phyloP scores from a whole-genome alignment of 2,329 filamentous ascomycete genomes.

The Ophiocordyceps camponoti-floridani region DNA sequence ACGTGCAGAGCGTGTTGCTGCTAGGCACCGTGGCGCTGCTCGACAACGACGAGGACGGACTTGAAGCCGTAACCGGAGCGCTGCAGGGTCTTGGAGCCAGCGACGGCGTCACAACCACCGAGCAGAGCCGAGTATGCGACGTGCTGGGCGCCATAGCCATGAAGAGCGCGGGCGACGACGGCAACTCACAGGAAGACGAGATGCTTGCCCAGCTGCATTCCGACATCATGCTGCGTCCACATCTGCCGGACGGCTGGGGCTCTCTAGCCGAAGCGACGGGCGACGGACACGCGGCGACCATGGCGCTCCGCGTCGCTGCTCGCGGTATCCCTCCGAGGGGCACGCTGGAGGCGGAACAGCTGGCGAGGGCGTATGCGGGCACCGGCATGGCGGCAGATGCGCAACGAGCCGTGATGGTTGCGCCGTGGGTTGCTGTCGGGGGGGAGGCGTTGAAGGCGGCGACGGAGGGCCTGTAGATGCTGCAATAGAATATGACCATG shows the following conservation, averaged over 20 bases:
- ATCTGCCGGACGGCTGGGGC: slow-evolving; percentile 66
- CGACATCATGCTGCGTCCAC: slow-evolving; percentile 66
- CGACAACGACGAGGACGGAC: slow-evolving; percentile 59
- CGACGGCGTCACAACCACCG: slow-evolving; percentile 39
- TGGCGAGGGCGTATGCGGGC: slow-evolving; percentile 57
- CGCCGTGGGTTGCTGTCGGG: slow-evolving; percentile 55
- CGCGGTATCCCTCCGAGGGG: slow-evolving; percentile 59
- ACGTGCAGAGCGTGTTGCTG: slow-evolving; percentile 64
- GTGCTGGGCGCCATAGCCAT: slow-evolving; percentile 64
- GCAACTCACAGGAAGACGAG: slow-evolving; percentile 23
- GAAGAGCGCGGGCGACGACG: slow-evolving; percentile 35
- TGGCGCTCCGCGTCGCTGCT: slow-evolving; percentile 65
- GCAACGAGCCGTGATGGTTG: slow-evolving; percentile 59
- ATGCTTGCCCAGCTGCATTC: slow-evolving; percentile 48
- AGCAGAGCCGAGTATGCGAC: slow-evolving; percentile 54
- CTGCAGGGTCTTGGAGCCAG: slow-evolving; percentile 54
- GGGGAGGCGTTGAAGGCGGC: slow-evolving; percentile 39
- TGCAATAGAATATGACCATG: neutral
- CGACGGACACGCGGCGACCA: slow-evolving; percentile 41
- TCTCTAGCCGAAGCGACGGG: slow-evolving; percentile 46
- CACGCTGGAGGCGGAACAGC: slow-evolving; percentile 44
- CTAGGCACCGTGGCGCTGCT: slow-evolving; percentile 72
- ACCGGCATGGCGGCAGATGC: slow-evolving; percentile 56
- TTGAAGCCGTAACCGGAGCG: slow-evolving; percentile 66
- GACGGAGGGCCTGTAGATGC: slow-evolving; percentile 7